Conservation (phyloP, 306 rosid species). For the Lagenaria siceraria region DNA sequence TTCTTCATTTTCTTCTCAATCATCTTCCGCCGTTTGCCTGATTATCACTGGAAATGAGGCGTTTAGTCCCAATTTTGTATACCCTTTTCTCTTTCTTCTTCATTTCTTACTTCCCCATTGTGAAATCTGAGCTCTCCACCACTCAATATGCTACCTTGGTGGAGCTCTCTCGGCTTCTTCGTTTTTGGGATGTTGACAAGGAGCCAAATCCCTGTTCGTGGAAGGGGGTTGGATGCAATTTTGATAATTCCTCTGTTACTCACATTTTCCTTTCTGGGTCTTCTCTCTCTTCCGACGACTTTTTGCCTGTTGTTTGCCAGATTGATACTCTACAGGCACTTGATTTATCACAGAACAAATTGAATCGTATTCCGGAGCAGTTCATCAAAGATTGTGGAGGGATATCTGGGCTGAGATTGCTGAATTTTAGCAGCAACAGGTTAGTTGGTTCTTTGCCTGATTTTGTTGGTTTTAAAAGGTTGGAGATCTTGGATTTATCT, state of each 20-base stretch:
- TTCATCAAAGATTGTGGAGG: conserved; percentile 48
- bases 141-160: conserved; percentile 35
- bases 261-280: conserved; percentile 20
- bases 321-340: conserved; percentile 43
- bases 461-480: conserved; percentile 38
- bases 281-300: conserved; percentile 25
- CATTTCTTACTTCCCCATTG: conserved; percentile 23
- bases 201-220: conserved; percentile 50
- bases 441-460: conserved; percentile 32
- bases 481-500: conserved; percentile 61
- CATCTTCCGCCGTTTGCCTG: not conserved
- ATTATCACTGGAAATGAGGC: not conserved
- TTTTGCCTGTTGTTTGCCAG: conserved; percentile 37
- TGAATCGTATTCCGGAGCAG: conserved; percentile 29
- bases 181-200: conserved; percentile 16
- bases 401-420: conserved; percentile 20
- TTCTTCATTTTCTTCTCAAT: not conserved
- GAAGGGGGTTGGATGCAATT: conserved; percentile 43
- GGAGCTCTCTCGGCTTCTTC: conserved; percentile 14
- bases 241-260: conserved; percentile 18
- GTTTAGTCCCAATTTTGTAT: not conserved
- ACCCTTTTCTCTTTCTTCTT: conserved; percentile 14
- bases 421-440: conserved; percentile 42
- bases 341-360: conserved; percentile 35
- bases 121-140: conserved; percentile 30